Base-by-base conservation (phyloP, 345 rosid genomes). In the Eucalyptus shirleyi region DNA sequence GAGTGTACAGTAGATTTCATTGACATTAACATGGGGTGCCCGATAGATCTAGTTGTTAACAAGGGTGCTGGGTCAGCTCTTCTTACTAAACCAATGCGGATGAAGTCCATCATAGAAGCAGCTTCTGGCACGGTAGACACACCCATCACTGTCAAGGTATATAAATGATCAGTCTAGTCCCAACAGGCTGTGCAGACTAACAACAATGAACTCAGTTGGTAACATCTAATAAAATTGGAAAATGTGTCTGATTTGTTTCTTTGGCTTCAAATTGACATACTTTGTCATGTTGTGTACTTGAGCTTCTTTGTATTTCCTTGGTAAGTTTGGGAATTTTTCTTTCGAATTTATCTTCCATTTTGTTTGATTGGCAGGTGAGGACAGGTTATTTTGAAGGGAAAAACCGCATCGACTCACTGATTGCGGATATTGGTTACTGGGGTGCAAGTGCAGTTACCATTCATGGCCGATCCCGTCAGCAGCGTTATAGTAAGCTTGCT, bases 21-120 rank as follows among this genome's bases (percentile, higher is more conserved):
- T 91, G 98, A 98, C 91, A 97, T 98, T 49, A 98, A 98, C 89
- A 98, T 98, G 99, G 99, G 99, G 10, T 98, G 99, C 90, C 99
- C 99, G 7, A 96, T 98, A 90, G 98, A 98, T 86, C 91, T 96
- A 91, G 98, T 98, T 91, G 97, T 96, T 37, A 96, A 92, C 93
- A 98, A 92, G 91, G 98, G 99, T 92, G 99, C 99, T 91, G 99
- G 99, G 60, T 98, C 99, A 86, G 95, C 93, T 91, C 98, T 98
- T 89, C 98, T 98, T 47, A 95, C 90, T 44, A 97, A 96, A 88
- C 97, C 99, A 86, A 89, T 91, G 95, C 92, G 98, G 51, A 97
- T 98, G 96, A 97, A 96, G 92, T 93, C 92, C 88, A 91, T 98
- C 51, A 93, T 98, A 81, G 90, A 92, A 93, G 96, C 96, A 87